Evolutionary conservation across 2,329 filamentous ascomycete genomes (phyloP).

Genomic region (Trichoderma lentiforme): DNA sequence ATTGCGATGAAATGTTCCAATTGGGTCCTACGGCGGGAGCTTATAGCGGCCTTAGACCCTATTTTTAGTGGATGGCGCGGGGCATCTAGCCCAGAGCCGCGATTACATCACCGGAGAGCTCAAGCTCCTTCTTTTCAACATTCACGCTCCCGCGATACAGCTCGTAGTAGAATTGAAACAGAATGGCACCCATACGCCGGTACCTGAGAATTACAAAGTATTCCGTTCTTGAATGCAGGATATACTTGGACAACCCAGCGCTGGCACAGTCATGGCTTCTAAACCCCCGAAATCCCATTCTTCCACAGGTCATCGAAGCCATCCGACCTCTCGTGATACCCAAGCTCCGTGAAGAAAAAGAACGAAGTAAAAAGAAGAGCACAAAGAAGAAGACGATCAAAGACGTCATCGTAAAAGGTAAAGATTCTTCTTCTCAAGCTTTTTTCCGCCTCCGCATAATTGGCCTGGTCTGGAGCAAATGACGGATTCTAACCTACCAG

Average conservation of each 20-base stretch:
- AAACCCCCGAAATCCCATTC: constrained; percentile 68
- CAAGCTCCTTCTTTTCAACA: neutral
- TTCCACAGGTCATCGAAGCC: constrained; percentile 79
- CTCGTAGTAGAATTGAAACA: neutral
- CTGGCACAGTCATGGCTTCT: constrained; percentile 82
- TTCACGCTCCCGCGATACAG: constrained; percentile 2
- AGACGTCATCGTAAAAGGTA: constrained; percentile 80
- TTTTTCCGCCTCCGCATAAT: neutral
- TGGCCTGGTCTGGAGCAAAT: neutral
- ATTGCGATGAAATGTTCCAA: neutral
- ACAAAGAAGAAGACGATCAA: constrained; percentile 80
- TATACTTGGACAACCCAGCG: constrained; percentile 89
- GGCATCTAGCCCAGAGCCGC: neutral
- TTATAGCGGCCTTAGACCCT: neutral
- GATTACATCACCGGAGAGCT: constrained; percentile 14
- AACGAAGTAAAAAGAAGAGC: constrained; percentile 53
- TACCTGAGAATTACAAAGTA: constrained; percentile 91
- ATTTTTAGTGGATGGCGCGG: constrained; percentile 12
- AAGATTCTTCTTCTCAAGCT: neutral
- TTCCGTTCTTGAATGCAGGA: constrained; percentile 93
- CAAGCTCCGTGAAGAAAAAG: constrained; percentile 84
- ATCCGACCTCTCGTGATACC: constrained; percentile 84
- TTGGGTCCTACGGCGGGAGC: neutral
- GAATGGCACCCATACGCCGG: constrained; percentile 82
- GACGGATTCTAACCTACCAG: constrained; percentile 21